Evolutionary conservation across 2,329 filamentous ascomycete genomes (phyloP).

Genomic region (Xylariales sp.): DNA sequence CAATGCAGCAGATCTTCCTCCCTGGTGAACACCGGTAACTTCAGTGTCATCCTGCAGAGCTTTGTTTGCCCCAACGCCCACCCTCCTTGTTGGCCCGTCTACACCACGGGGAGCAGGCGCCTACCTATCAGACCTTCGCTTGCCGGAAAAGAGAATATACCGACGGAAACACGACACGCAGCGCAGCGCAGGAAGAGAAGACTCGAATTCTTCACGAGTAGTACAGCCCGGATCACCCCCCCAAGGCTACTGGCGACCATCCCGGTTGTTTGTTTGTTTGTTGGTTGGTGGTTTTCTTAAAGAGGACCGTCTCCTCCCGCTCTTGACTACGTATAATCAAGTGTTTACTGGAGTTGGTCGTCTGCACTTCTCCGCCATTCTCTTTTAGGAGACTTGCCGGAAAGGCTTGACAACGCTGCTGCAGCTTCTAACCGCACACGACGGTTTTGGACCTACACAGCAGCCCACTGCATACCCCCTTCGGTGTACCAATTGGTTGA

Average conservation of each 20-base stretch:
- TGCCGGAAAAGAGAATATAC: not conserved
- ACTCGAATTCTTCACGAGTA: too few relatives aligned
- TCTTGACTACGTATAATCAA: not conserved
- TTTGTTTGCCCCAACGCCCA: slow-evolving; percentile 21
- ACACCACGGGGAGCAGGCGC: slow-evolving; percentile 1
- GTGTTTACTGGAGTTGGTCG: too few relatives aligned
- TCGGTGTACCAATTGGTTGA: slow-evolving; percentile 35
- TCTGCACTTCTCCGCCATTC: slow-evolving; percentile 24
- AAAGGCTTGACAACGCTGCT: slow-evolving; percentile 26
- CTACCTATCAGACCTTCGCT: slow-evolving; percentile 17
- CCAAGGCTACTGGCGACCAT: too few relatives aligned
- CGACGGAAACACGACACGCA: not conserved
- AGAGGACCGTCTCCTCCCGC: not conserved
- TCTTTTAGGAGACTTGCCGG: slow-evolving; percentile 26
- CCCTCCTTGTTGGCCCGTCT: slow-evolving; percentile 15
- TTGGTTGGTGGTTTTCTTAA: too few relatives aligned
- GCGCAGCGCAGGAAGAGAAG: slow-evolving; percentile 9
- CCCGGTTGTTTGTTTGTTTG: too few relatives aligned
- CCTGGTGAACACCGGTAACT: slow-evolving; percentile 19
- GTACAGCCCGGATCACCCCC: too few relatives aligned
- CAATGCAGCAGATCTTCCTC: slow-evolving; percentile 20
- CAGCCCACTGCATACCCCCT: slow-evolving; percentile 28
- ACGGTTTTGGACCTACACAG: slow-evolving; percentile 29
- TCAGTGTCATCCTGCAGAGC: slow-evolving; percentile 14
- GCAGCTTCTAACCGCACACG: slow-evolving; percentile 30